Evolutionary conservation across 2,329 filamentous ascomycete species (phyloP), one percentile per base, ranked within the genome.

Genomic region (Sarocladium oryzae): DNA sequence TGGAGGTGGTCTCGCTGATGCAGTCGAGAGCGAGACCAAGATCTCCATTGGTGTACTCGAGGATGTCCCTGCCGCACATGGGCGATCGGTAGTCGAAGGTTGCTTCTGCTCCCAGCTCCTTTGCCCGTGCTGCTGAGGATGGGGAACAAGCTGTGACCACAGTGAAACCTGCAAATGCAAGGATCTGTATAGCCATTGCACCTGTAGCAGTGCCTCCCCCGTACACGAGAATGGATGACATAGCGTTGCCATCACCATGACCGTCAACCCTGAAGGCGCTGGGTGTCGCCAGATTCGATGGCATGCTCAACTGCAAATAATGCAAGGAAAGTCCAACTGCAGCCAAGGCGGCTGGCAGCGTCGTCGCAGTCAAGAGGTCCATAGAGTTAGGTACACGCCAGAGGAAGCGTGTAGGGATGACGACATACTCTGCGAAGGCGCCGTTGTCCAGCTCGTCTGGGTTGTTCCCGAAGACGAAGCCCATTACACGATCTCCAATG

Each of bases 121-220:
- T 70, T 13, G 72, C 58, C 49, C 68, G 66, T 0, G 66, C 67
- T 15, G 70, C 68, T 56, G 77, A 77, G 37, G 61, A 66, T 11
- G 63, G 56, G 0, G 69, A 72, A 1, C 67, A 65, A 0, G 71
- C 75, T 1, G 69, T 60, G 35, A 76, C 57, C 10, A 78, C 73
- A 4, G 51, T 56, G 4, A 63, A 58, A 3, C 67, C 67, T 2
- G 67, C 69, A 18, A 59, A 54, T 55, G 65, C 66, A 30, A 66
- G 66, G 55, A 57, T 66, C 52, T 69, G 66, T 52, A 70, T 66
- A 8, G 61, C 66, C 57, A 75, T 75, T 56, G 77, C 75, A 67
- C 71, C 72, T n/a, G 76, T 78, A 20, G 76, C 76, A 30, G 72
- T 79, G 60, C 75, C 75, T n/a, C 66, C 68, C 41, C 68, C 71